Conservation (phyloP, 306 rosid species). For the Vicia faba region DNA sequence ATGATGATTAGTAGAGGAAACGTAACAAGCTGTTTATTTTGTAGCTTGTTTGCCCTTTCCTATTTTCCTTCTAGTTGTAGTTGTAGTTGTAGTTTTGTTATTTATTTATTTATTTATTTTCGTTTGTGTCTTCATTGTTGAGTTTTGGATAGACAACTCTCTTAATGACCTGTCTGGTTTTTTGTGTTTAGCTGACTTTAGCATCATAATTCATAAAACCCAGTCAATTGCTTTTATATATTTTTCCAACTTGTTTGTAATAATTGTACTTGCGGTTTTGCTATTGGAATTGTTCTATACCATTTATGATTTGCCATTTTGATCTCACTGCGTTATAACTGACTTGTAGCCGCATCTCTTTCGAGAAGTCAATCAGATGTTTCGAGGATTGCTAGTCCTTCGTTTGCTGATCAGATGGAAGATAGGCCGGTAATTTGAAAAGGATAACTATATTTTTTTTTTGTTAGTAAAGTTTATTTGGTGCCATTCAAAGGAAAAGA, state of each 20-base stretch:
- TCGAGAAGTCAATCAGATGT: slow-evolving; percentile 85
- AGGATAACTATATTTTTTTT: slow-evolving; percentile 31
- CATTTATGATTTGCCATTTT: slow-evolving; percentile 8
- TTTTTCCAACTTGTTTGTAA: slow-evolving; percentile 23
- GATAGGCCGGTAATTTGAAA: slow-evolving; percentile 68
- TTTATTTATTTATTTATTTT: neutral
- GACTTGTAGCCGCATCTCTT: slow-evolving; percentile 62
- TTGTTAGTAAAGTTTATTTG: slow-evolving; percentile 11
- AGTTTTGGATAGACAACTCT: slow-evolving; percentile 13
- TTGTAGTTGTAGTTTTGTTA: neutral
- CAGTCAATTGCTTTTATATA: slow-evolving; percentile 1
- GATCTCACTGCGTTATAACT: slow-evolving; percentile 36
- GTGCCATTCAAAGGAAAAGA: neutral
- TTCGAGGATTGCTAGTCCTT: slow-evolving; percentile 50
- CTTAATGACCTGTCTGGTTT: slow-evolving; percentile 31
- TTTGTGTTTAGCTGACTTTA: slow-evolving; percentile 24
- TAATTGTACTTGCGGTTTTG: slow-evolving; percentile 23
- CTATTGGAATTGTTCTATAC: slow-evolving; percentile 14
- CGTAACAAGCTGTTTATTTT: neutral
- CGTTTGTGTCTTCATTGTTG: neutral
- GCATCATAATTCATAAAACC: slow-evolving; percentile 27
- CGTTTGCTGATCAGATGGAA: slow-evolving; percentile 66
- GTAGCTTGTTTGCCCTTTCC: slow-evolving; percentile 25
- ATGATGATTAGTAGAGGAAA: neutral
- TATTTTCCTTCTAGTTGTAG: neutral